Evolutionary conservation across 2,329 filamentous ascomycete species (phyloP).

Genomic region (Aspergillus brunneoviolaceus): DNA sequence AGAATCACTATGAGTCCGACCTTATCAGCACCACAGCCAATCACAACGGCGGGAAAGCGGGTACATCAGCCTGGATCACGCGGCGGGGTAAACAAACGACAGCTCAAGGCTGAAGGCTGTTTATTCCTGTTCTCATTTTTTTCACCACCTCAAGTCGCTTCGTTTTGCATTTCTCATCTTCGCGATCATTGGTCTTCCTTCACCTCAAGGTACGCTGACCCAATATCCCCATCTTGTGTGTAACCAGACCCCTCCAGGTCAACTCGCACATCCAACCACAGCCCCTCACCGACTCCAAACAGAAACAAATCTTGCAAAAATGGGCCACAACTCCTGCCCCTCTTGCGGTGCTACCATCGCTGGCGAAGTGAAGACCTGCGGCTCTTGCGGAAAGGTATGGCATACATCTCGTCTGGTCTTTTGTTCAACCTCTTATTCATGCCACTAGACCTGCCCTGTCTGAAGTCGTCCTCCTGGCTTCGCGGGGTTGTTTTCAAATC

Average conservation of each 20-base stretch:
- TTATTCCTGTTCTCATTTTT: too few relatives aligned
- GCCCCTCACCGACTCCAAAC: background rate
- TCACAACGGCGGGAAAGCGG: too few relatives aligned
- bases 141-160: background rate
- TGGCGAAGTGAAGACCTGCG: constrained; percentile 30
- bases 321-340: constrained; percentile 29
- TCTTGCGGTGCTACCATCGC: constrained; percentile 26
- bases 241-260: background rate
- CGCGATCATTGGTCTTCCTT: background rate
- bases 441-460: constrained; percentile 22
- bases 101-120: too few relatives aligned
- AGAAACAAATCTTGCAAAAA: constrained; percentile 8
- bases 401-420: background rate
- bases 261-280: background rate
- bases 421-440: background rate
- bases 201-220: background rate
- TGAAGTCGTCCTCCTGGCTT: constrained; percentile 3
- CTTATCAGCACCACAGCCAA: too few relatives aligned
- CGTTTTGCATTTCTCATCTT: background rate
- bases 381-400: constrained; percentile 28
- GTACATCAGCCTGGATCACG: too few relatives aligned
- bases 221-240: background rate
- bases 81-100: too few relatives aligned
- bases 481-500: background rate
- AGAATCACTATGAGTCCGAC: too few relatives aligned